Evolutionary conservation across 345 rosid genomes (phyloP).

Genomic region (Murraya paniculata): DNA sequence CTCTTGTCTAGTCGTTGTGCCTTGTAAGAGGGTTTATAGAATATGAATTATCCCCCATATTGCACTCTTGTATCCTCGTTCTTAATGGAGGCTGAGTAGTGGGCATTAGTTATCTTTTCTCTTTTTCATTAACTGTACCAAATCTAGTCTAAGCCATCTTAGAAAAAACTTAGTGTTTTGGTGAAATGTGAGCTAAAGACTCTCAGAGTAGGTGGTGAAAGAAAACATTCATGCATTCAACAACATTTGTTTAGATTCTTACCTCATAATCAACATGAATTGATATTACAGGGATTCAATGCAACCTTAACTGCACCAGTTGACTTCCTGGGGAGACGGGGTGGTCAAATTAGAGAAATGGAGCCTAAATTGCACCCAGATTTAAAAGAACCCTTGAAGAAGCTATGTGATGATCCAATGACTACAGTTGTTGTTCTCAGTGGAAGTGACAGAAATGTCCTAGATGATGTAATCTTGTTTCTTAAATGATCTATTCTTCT

Average conservation of each 20-base stretch:
- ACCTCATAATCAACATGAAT: background rate
- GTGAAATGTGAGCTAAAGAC: background rate
- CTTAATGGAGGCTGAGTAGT: background rate
- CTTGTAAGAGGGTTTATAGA: too few species aligned
- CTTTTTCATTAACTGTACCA: background rate
- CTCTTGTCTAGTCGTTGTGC: too few species aligned
- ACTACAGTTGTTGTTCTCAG: slow-evolving; percentile 52
- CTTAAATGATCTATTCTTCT: background rate
- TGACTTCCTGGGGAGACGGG: slow-evolving; percentile 36
- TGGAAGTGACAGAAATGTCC: slow-evolving; percentile 53
- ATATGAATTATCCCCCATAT: background rate
- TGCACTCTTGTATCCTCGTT: background rate
- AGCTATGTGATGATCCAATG: slow-evolving; percentile 41
- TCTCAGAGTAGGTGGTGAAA: background rate
- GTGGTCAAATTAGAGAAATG: slow-evolving; percentile 49
- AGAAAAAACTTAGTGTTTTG: background rate
- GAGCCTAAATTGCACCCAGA: slow-evolving; percentile 43
- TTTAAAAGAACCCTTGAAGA: slow-evolving; percentile 39
- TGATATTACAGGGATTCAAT: slow-evolving; percentile 45
- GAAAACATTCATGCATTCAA: background rate
- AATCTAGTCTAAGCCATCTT: background rate
- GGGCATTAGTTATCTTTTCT: background rate
- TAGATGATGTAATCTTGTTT: slow-evolving; percentile 40
- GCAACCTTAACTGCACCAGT: slow-evolving; percentile 50
- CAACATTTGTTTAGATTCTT: background rate